Evolutionary conservation across 2,329 filamentous ascomycete species (phyloP).

Genomic region (Thelonectria blattea): DNA sequence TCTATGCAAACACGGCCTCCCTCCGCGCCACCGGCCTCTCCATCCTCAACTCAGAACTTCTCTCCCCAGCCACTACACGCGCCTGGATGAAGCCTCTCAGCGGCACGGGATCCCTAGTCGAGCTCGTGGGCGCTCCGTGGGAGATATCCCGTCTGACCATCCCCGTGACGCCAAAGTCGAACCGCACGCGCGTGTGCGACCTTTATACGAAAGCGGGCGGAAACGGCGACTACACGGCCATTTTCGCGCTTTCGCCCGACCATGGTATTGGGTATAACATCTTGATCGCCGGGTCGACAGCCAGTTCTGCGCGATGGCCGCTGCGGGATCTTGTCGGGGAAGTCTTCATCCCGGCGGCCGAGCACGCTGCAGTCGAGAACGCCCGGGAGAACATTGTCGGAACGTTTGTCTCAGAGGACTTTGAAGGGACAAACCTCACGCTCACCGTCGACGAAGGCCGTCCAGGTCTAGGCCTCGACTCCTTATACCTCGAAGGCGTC

Average conservation of each 20-base stretch:
- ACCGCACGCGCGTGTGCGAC: conserved; percentile 47
- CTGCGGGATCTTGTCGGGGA: conserved; percentile 27
- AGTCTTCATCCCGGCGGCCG: conserved; percentile 29
- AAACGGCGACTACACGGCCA: conserved; percentile 45
- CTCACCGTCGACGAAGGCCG: conserved; percentile 23
- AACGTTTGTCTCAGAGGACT: conserved; percentile 19
- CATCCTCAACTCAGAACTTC: conserved; percentile 29
- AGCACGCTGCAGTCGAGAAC: conserved; percentile 29
- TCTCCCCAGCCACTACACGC: conserved; percentile 7
- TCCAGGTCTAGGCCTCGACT: conserved; percentile 19
- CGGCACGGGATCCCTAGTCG: conserved; percentile 25
- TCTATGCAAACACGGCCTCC: conserved; percentile 23
- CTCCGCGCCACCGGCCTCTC: conserved; percentile 27
- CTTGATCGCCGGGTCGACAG: conserved; percentile 27
- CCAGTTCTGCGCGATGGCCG: conserved; percentile 24
- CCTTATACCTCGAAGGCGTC: conserved; percentile 4
- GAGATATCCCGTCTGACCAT: conserved; percentile 28
- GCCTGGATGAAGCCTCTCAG: conserved; percentile 33
- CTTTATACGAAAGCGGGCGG: conserved; percentile 53
- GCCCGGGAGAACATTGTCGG: conserved; percentile 26
- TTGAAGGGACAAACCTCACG: conserved; percentile 25
- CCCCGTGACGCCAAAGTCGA: conserved; percentile 21
- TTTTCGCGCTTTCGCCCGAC: conserved; percentile 50
- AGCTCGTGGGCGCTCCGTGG: conserved; percentile 31
- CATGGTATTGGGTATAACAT: conserved; percentile 42